Conservation (phyloP, 495 filamentous ascomycete species). For the Astrothelium subdiscretum region DNA sequence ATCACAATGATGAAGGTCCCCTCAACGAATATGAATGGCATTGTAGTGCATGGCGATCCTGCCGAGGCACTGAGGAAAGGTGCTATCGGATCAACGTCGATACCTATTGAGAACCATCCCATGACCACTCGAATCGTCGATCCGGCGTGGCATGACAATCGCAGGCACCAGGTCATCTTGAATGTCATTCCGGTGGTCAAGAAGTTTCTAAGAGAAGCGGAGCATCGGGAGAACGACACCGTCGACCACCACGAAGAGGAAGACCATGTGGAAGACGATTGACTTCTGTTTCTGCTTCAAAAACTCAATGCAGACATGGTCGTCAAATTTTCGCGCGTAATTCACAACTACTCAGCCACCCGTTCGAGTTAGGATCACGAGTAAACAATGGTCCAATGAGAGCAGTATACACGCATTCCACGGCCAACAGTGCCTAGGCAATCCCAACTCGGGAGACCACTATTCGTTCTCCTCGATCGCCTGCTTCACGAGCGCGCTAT, state of each 20-base stretch:
- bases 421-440: too few relatives aligned
- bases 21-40: background rate
- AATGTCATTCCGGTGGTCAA: background rate
- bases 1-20: conserved; percentile 1
- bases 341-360: too few relatives aligned
- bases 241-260: background rate
- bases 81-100: background rate
- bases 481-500: conserved; percentile 7
- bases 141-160: background rate
- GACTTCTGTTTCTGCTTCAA: background rate
- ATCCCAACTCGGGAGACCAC: background rate
- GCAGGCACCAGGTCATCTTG: background rate
- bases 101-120: background rate
- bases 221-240: background rate
- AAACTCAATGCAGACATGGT: too few relatives aligned
- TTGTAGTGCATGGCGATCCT: background rate
- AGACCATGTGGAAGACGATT: background rate
- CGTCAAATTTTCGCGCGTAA: too few relatives aligned
- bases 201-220: background rate
- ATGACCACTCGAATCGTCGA: background rate
- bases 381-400: too few relatives aligned
- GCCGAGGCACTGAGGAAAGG: background rate
- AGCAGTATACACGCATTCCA: too few relatives aligned
- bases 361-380: too few relatives aligned
- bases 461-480: conserved; percentile 7